These are phyloP conservation scores for Adansonia gregorii DNA, from an alignment of 441 rosid genomes.

Conservation along the genomic window DNA sequence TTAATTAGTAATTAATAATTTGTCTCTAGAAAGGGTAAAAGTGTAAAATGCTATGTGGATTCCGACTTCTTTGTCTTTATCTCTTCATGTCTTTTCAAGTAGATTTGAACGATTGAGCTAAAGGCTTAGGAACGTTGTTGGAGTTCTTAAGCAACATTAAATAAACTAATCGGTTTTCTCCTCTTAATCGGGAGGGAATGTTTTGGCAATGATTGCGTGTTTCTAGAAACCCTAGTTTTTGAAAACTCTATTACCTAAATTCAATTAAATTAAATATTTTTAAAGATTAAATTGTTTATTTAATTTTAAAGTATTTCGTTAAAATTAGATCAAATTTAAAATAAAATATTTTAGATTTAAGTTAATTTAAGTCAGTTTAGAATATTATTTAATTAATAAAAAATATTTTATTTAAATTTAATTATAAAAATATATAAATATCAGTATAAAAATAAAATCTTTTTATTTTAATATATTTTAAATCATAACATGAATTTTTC, in stretches of 20 bases:
- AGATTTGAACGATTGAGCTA: neutral
- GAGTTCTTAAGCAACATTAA: conserved; percentile 28
- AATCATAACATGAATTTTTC: too few relatives aligned
- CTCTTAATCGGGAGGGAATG: conserved; percentile 20
- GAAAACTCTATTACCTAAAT: neutral
- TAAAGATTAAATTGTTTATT: too few relatives aligned
- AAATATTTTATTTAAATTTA: too few relatives aligned
- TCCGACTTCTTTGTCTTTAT: too few relatives aligned
- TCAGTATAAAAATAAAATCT: too few relatives aligned
- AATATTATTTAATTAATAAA: too few relatives aligned
- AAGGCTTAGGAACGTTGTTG: conserved; percentile 40
- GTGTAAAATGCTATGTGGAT: neutral
- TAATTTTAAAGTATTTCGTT: too few relatives aligned
- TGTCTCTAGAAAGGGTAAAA: conserved; percentile 9
- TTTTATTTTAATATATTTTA: too few relatives aligned
- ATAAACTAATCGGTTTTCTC: conserved; percentile 24
- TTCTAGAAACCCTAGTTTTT: conserved; percentile 27
- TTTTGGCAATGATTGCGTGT: conserved; percentile 23
- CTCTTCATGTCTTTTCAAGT: conserved; percentile 37
- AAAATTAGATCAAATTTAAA: too few relatives aligned
- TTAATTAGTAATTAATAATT: conserved; percentile 19
- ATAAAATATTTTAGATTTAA: too few relatives aligned
- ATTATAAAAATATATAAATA: too few relatives aligned
- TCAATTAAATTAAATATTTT: neutral
- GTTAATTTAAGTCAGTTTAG: too few relatives aligned